Evolutionary conservation across 106 monocot genomes (phyloP), one percentile per base, ranked within the genome.

Genomic region (Iris macrosiphon): DNA sequence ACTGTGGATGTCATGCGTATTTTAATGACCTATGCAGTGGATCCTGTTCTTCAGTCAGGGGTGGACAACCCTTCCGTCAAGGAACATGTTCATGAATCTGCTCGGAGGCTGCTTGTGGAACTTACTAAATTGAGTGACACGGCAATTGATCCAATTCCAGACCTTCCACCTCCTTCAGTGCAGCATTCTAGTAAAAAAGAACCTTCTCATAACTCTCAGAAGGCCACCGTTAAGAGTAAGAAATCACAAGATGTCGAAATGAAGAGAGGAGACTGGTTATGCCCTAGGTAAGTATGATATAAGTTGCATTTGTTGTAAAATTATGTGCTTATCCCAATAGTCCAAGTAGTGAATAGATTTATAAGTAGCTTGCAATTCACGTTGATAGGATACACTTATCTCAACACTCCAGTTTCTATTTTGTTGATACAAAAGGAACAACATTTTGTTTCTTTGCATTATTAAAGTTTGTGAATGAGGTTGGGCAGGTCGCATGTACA

Each of bases 181-280:
- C 31, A 47, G 19, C 9, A 22, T 52, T 23, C 45, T 7, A 28
- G 8, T 21, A 39, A 43, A 63, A 66, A 72, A 37, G 49, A 65
- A 35, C 25, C 30, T 52, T 52, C 62, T 65, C 32, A 61, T 33
- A 45, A 45, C 23, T 44, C 67, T 64, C 32, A 43, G 26, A 25
- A 51, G 46, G 33, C 55, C 20, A 44, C 27, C 14, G 3, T 20
- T 14, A 20, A 6, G 15, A 15, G 7, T 9, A 44, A 21, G 21
- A 34, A 57, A 22, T 5, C 55, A 15, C 40, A 50, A 67, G 70
- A 66, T 55, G 38, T 55, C 61, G 93, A 93, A 84, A 93, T 84
- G 83, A 93, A 88, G 77, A 80, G 51, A 55, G 93, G 93, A 15
- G 87, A 93, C 20, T 93, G 93, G 93, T 53, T 83, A 26, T 93